These are phyloP conservation scores for Collybia sordida DNA, from an alignment of 768 basidiomycete genomes.

Conservation along the genomic window DNA sequence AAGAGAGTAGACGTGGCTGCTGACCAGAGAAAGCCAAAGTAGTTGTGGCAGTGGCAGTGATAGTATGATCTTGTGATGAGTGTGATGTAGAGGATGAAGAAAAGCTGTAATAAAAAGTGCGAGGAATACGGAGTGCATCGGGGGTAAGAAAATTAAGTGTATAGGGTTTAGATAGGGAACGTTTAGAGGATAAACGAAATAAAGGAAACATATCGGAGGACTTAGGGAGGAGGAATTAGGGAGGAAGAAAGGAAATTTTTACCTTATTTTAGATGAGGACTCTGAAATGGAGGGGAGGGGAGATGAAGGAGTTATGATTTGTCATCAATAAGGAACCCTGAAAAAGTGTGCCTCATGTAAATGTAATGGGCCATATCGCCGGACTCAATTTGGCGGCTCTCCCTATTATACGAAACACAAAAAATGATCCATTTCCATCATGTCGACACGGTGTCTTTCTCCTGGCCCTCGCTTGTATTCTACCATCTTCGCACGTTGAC, in stretches of 20 bases:
- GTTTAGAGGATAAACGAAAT: conserved; percentile 5
- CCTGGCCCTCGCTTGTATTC: conserved; percentile 17
- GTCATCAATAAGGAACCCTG: conserved; percentile 1
- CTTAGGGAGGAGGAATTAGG: too few relatives aligned
- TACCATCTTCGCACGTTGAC: conserved; percentile 26
- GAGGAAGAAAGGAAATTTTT: background rate
- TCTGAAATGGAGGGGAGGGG: background rate
- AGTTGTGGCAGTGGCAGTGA: too few relatives aligned
- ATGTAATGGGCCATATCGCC: conserved; percentile 9
- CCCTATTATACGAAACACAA: conserved; percentile 19
- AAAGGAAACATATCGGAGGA: conserved; percentile 13
- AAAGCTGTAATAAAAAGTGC: too few relatives aligned
- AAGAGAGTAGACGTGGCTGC: conserved; percentile 18
- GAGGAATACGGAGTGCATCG: conserved; percentile 1
- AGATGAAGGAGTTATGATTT: conserved; percentile 9
- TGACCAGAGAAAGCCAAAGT: conserved; percentile 35
- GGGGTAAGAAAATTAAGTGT: background rate
- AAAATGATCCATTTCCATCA: conserved; percentile 16
- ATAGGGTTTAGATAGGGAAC: conserved; percentile 1
- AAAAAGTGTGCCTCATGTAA: conserved; percentile 15
- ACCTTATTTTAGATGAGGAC: background rate
- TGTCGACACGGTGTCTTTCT: conserved; percentile 22
- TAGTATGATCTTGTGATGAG: conserved; percentile 22
- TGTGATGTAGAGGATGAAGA: background rate
- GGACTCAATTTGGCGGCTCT: conserved; percentile 6